These are phyloP conservation scores for Waltiozyma sp. DNA, from an alignment of 1,139 yeast species.

Conservation along the genomic window DNA sequence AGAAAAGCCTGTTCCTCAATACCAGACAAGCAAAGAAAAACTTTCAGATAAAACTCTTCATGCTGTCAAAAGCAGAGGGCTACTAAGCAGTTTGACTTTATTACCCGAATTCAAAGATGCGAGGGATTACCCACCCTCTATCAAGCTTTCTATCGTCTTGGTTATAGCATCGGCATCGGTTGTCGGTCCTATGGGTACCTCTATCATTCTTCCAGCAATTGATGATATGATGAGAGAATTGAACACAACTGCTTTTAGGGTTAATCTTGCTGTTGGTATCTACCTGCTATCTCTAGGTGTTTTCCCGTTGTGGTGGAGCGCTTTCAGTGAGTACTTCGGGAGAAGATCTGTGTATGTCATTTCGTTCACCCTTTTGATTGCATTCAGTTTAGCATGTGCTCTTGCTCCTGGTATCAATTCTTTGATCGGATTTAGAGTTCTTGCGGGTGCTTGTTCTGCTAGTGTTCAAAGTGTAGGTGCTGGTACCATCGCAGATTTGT, in stretches of 20 bases:
- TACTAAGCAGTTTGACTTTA: constrained; percentile 39
- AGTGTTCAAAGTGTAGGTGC: constrained; percentile 88
- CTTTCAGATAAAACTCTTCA: constrained; percentile 5
- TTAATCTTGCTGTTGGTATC: constrained; percentile 72
- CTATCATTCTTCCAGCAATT: constrained; percentile 73
- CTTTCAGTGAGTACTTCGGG: constrained; percentile 65
- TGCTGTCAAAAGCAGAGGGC: constrained; percentile 31
- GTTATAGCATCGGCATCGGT: constrained; percentile 66
- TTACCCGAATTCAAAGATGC: constrained; percentile 71
- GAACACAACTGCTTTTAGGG: constrained; percentile 45
- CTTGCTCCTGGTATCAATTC: constrained; percentile 49
- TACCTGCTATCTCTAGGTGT: constrained; percentile 65
- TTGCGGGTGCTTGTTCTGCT: constrained; percentile 76
- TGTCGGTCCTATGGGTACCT: constrained; percentile 89
- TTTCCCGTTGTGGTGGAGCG: constrained; percentile 86
- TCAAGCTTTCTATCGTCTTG: constrained; percentile 46
- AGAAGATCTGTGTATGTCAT: constrained; percentile 62
- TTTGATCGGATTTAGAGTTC: constrained; percentile 56
- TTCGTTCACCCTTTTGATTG: constrained; percentile 52
- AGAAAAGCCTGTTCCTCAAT: neutral
- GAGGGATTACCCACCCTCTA: constrained; percentile 39
- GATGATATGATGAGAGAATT: constrained; percentile 45
- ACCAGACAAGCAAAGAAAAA: constrained; percentile 17
- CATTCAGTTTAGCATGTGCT: constrained; percentile 65
- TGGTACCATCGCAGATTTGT: constrained; percentile 74